Conservation (phyloP, 495 filamentous ascomycete genomes). For the Terfezia claveryi region DNA sequence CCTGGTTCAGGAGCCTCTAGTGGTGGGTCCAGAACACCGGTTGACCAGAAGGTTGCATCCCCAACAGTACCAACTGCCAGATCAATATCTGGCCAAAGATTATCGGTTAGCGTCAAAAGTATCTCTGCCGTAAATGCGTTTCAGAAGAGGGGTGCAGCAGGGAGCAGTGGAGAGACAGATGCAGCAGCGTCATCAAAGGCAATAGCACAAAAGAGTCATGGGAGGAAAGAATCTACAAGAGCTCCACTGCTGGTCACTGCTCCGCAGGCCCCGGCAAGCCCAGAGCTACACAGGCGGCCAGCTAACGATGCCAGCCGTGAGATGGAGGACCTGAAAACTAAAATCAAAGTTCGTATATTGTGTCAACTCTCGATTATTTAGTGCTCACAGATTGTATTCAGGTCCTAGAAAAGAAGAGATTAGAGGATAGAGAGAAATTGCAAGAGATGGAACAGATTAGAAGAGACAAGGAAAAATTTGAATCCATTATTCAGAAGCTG, state of each 20-base stretch:
- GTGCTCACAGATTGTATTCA: slow-evolving; percentile 49
- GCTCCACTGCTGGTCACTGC: slow-evolving; percentile 5
- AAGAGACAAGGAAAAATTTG: slow-evolving; percentile 63
- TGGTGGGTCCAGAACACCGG: not conserved
- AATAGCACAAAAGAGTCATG: not conserved
- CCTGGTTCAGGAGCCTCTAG: not conserved
- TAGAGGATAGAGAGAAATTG: slow-evolving; percentile 72
- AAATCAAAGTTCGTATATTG: slow-evolving; percentile 21
- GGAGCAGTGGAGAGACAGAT: too few relatives aligned
- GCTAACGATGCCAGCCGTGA: not conserved
- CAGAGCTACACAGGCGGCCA: not conserved
- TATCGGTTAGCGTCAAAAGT: not conserved
- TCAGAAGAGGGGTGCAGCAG: not conserved
- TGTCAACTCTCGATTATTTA: slow-evolving; percentile 36
- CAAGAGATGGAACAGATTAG: slow-evolving; percentile 57
- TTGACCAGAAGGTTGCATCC: not conserved
- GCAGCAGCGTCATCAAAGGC: too few relatives aligned
- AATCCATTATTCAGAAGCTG: slow-evolving; percentile 74
- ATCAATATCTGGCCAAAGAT: not conserved
- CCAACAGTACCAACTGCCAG: not conserved
- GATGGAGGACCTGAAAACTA: slow-evolving; percentile 10
- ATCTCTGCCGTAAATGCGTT: not conserved
- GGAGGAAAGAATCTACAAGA: slow-evolving; percentile 9
- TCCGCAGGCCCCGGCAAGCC: slow-evolving; percentile 4
- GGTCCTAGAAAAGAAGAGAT: slow-evolving; percentile 57